Evolutionary conservation across 768 basidiomycete species (phyloP).

Genomic region (Tremella fuciformis): DNA sequence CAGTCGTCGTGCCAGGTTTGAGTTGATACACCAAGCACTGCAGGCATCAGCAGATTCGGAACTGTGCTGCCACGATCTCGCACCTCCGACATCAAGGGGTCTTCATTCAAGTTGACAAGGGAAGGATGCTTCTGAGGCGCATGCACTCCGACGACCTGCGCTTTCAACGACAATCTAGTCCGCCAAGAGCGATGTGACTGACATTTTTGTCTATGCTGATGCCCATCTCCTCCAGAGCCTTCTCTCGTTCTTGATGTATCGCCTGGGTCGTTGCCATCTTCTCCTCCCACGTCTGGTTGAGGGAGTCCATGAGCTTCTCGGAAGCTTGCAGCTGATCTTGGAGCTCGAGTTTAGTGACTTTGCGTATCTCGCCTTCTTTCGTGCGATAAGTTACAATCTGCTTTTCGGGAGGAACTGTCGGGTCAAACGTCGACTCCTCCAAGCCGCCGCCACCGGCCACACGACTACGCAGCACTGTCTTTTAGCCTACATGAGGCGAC

Average conservation of each 20-base stretch:
- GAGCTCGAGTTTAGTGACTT: conserved; percentile 92
- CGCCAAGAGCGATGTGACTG: conserved; percentile 7
- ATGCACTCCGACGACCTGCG: conserved; percentile 83
- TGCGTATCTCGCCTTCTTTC: conserved; percentile 89
- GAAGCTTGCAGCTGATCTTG: conserved; percentile 76
- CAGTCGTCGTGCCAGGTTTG: conserved; percentile 74
- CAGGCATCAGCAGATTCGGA: conserved; percentile 18
- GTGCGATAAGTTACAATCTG: conserved; percentile 94
- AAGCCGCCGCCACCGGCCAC: conserved; percentile 23
- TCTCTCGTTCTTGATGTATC: conserved; percentile 94
- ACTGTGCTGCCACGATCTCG: conserved; percentile 1
- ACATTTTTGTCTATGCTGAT: conserved; percentile 90
- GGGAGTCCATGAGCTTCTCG: conserved; percentile 88
- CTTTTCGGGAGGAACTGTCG: conserved; percentile 82
- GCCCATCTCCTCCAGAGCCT: conserved; percentile 93
- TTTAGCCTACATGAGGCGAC: neutral
- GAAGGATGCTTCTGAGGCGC: conserved; percentile 76
- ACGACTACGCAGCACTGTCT: conserved; percentile 67
- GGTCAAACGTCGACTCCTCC: conserved; percentile 74
- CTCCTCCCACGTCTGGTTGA: conserved; percentile 96
- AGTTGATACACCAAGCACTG: conserved; percentile 64
- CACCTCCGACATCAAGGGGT: conserved; percentile 51
- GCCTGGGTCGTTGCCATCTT: conserved; percentile 76
- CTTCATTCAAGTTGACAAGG: conserved; percentile 56
- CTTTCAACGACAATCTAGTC: neutral